These are phyloP conservation scores for Chalciporus pseudorubinellus DNA, from an alignment of 768 basidiomycete genomes.

Conservation along the genomic window DNA sequence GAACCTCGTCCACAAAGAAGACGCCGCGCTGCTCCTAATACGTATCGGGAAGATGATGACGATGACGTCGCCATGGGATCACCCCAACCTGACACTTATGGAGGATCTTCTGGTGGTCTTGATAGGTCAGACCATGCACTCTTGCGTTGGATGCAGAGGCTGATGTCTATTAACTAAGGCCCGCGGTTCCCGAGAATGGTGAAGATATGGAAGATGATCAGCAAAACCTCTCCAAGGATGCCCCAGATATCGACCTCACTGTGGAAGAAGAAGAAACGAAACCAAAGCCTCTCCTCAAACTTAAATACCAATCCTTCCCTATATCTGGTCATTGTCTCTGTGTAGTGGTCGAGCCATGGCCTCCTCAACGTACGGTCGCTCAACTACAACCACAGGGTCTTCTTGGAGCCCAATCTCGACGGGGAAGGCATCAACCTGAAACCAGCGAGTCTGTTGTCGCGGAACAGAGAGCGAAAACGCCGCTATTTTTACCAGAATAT, in stretches of 20 bases:
- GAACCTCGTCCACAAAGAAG: conserved; percentile 31
- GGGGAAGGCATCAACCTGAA: conserved; percentile 22
- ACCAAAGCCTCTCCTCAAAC: conserved; percentile 64
- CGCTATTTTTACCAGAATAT: conserved; percentile 72
- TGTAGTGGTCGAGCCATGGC: conserved; percentile 82
- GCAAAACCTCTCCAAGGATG: neutral
- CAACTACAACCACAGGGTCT: conserved; percentile 34
- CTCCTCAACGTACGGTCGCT: conserved; percentile 42
- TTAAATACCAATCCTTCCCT: conserved; percentile 68
- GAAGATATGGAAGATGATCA: neutral
- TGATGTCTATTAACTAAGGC: conserved; percentile 1
- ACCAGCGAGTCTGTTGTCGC: conserved; percentile 20
- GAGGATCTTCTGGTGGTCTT: neutral
- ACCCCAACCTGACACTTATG: neutral
- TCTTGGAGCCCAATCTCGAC: conserved; percentile 23
- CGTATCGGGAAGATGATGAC: conserved; percentile 27
- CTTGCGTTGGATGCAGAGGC: neutral
- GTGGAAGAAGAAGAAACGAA: conserved; percentile 64
- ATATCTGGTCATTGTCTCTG: conserved; percentile 74
- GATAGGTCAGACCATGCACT: conserved; percentile 1
- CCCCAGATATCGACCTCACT: conserved; percentile 39
- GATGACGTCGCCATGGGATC: conserved; percentile 19
- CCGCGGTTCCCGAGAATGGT: neutral
- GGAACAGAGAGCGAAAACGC: conserved; percentile 49
- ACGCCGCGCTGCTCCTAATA: conserved; percentile 25